Evolutionary conservation across 1,284 basidiomycete species (phyloP).

Genomic region (Agaricales sp.): DNA sequence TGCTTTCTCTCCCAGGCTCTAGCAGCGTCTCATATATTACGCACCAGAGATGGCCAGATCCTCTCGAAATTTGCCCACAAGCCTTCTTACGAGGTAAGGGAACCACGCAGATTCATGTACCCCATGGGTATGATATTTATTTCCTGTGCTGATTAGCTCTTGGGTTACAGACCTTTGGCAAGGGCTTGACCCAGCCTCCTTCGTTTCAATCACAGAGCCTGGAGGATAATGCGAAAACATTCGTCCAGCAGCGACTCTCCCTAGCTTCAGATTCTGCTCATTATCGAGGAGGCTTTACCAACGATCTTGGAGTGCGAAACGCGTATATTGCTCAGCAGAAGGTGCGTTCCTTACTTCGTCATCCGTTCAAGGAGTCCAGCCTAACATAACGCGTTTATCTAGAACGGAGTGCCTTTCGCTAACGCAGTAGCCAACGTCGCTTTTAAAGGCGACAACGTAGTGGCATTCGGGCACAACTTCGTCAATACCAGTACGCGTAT

Average conservation of each 20-base stretch:
- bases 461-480: conserved; percentile 14
- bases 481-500: background rate
- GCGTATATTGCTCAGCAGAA: conserved; percentile 29
- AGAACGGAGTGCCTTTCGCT: conserved; percentile 30
- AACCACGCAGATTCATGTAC: too few relatives aligned
- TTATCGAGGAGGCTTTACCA: background rate
- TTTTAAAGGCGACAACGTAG: conserved; percentile 28
- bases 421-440: conserved; percentile 38
- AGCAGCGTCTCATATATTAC: too few relatives aligned
- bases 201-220: background rate
- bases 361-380: background rate
- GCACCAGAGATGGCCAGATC: too few relatives aligned
- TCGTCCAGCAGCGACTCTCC: background rate
- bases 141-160: too few relatives aligned
- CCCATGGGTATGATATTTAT: too few relatives aligned
- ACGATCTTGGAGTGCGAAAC: conserved; percentile 17
- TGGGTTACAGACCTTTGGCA: background rate
- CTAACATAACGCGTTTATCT: background rate
- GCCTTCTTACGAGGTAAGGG: too few relatives aligned
- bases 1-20: too few relatives aligned
- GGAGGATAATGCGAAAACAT: background rate
- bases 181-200: background rate
- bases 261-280: conserved; percentile 15
- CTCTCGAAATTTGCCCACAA: too few relatives aligned
- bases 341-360: conserved; percentile 15